phyloP scores from a whole-genome alignment of 345 rosid genomes.

The thale cress (Arabidopsis thaliana) region DNA sequence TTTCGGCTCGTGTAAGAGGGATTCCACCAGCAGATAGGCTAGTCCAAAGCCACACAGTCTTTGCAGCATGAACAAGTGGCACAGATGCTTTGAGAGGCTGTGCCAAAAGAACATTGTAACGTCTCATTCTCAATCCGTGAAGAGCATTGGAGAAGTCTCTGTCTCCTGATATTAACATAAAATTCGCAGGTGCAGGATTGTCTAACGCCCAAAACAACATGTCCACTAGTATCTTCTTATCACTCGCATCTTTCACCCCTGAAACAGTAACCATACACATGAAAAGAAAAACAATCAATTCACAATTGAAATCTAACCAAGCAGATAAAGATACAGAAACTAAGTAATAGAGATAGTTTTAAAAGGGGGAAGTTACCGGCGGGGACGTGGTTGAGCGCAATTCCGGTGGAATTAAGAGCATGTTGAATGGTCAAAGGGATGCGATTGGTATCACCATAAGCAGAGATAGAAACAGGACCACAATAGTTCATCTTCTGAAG shows the following conservation, averaged over 20 bases:
- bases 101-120: conserved; percentile 88
- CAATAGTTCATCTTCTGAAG: conserved; percentile 68
- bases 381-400: conserved; percentile 89
- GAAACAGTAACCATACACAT: neutral
- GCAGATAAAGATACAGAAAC: neutral
- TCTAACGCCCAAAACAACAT: conserved; percentile 96
- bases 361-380: conserved; percentile 53
- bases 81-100: conserved; percentile 79
- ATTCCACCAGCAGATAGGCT: conserved; percentile 71
- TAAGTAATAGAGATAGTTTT: neutral
- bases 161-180: conserved; percentile 84
- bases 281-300: neutral
- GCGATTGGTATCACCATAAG: conserved; percentile 81
- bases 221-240: conserved; percentile 93
- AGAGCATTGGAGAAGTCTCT: conserved; percentile 94
- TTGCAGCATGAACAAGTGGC: conserved; percentile 83
- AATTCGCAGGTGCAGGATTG: conserved; percentile 90
- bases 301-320: neutral
- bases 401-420: conserved; percentile 90
- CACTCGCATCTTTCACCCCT: conserved; percentile 98
- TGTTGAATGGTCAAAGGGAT: conserved; percentile 68
- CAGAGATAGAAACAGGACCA: conserved; percentile 86
- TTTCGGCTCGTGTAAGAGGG: conserved; percentile 59
- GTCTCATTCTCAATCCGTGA: conserved; percentile 86
- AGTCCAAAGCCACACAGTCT: conserved; percentile 87